These are phyloP conservation scores for Micractinium sp. DNA, from an alignment of 139 green algal species.

Conservation along the genomic window DNA sequence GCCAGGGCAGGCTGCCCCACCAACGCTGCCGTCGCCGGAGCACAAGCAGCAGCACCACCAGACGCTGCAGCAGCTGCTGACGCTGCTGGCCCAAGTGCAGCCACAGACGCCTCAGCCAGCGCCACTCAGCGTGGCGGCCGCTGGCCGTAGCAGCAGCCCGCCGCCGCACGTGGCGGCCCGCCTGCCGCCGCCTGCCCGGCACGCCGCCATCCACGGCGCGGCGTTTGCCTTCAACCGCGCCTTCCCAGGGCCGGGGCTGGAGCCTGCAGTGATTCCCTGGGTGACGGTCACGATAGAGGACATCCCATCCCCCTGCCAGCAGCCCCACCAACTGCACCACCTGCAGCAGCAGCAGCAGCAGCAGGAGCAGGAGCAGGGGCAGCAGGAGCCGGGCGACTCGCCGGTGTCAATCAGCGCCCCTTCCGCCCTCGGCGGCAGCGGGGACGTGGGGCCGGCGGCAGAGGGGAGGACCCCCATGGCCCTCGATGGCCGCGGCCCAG, in stretches of 20 bases:
- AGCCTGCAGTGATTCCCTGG: neutral
- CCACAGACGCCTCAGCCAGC: neutral
- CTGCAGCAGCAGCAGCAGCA: neutral
- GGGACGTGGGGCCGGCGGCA: neutral
- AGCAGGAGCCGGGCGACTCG: neutral
- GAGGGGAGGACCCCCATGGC: neutral
- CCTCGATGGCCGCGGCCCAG: neutral
- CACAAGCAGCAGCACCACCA: neutral
- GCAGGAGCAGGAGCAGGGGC: neutral
- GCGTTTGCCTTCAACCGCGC: slow-evolving; percentile 6
- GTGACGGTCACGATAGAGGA: neutral
- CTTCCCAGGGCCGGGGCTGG: neutral
- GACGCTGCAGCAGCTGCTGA: neutral
- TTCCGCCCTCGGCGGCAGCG: neutral
- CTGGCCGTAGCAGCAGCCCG: no score
- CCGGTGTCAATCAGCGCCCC: neutral
- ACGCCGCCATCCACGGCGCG: slow-evolving; percentile 5
- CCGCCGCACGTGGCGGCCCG: no score
- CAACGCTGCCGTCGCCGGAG: neutral
- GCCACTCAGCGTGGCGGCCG: no score
- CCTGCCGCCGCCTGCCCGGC: neutral
- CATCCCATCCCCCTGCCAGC: neutral
- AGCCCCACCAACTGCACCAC: neutral
- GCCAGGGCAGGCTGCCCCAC: neutral
- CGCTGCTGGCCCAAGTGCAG: neutral